A percentile compares a stretch with the other conserved stretches of the same genome.
Conservation (phyloP, 495 filamentous ascomycete genomes). For the Penicillium lividum region DNA sequence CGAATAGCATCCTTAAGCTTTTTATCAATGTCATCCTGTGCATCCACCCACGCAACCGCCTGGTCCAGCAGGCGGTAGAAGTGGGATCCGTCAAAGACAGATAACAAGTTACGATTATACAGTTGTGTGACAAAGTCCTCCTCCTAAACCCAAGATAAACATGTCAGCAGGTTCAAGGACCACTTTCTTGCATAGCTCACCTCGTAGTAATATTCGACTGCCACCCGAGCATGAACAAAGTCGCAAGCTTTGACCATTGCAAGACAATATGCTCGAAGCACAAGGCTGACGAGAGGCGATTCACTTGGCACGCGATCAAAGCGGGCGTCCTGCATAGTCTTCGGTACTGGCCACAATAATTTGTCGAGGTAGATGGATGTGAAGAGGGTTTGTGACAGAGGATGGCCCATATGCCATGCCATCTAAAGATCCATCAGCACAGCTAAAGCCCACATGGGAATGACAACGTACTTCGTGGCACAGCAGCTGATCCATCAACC, state of each 20-base stretch:
- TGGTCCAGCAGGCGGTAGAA: slow-evolving; percentile 62
- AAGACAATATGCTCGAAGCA: slow-evolving; percentile 84
- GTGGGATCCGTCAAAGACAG: slow-evolving; percentile 55
- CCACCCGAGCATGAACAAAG: slow-evolving; percentile 72
- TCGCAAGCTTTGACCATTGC: slow-evolving; percentile 81
- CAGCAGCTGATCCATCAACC: slow-evolving; percentile 91
- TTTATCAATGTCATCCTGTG: slow-evolving; percentile 47
- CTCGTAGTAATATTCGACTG: slow-evolving; percentile 83
- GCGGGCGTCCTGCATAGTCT: slow-evolving; percentile 65
- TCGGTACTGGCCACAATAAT: slow-evolving; percentile 71
- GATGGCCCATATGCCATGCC: slow-evolving; percentile 95
- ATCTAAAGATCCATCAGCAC: slow-evolving; percentile 54
- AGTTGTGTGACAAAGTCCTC: slow-evolving; percentile 94
- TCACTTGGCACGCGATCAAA: slow-evolving; percentile 52
- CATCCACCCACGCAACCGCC: slow-evolving; percentile 56
- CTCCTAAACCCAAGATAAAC: slow-evolving; percentile 56
- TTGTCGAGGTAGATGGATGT: slow-evolving; percentile 92
- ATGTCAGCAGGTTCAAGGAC: background rate
- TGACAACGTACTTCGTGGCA: slow-evolving; percentile 70
- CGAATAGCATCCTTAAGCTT: slow-evolving; percentile 60
- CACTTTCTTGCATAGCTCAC: slow-evolving; percentile 42
- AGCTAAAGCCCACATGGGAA: background rate
- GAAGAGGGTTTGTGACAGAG: slow-evolving; percentile 90
- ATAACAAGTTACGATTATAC: slow-evolving; percentile 76
- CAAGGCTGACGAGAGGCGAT: slow-evolving; percentile 58